Conservation (phyloP, 371 early-diverging fungal species). For the Blakeslea trispora region DNA sequence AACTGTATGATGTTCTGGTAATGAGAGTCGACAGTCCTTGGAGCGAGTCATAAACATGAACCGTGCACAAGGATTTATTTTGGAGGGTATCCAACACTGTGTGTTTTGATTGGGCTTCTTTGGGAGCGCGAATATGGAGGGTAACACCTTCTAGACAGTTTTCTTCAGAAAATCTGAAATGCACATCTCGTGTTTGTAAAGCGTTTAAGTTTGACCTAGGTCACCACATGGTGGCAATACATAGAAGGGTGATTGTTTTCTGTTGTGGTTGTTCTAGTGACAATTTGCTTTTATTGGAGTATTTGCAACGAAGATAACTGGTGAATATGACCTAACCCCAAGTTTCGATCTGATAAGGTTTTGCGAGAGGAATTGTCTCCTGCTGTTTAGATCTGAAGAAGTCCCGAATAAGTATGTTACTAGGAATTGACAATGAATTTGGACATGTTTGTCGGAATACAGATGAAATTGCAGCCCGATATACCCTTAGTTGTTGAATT, state of each 20-base stretch:
- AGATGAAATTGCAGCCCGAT: slow-evolving; percentile 2
- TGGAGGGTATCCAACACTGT: neutral
- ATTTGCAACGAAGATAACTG: neutral
- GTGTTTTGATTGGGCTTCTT: neutral
- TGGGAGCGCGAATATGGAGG: neutral
- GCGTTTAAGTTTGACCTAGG: neutral
- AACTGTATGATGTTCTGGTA: neutral
- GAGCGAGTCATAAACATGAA: neutral
- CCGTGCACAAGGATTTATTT: neutral
- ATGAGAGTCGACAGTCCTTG: neutral
- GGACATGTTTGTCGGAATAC: neutral
- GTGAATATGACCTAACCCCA: neutral
- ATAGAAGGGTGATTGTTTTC: neutral
- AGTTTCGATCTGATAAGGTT: neutral
- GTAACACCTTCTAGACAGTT: neutral
- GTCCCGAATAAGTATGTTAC: too few species aligned
- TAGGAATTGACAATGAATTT: too few species aligned
- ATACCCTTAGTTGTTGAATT: neutral
- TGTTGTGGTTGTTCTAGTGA: neutral
- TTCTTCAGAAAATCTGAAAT: neutral
- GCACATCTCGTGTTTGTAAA: neutral
- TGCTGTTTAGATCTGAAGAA: too few species aligned
- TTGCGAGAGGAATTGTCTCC: too few species aligned
- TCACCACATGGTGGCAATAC: neutral
- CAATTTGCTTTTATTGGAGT: neutral